A percentile compares a stretch with the other conserved stretches of the same genome.
These are phyloP conservation scores for Eucalyptus sideroxylon DNA, from an alignment of 345 rosid species.

Conservation along the genomic window DNA sequence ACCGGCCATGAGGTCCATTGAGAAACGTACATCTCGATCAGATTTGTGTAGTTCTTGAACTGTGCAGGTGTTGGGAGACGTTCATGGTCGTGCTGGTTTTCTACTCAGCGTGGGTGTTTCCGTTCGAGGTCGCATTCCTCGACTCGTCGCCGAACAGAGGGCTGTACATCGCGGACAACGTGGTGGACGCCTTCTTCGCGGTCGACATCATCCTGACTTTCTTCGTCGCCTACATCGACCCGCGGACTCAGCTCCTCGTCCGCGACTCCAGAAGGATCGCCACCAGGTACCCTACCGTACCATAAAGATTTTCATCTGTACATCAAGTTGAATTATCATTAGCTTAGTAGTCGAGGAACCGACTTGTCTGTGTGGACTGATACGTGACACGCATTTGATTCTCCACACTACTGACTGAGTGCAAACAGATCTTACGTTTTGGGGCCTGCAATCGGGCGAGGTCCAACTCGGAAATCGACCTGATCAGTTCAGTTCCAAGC, in stretches of 20 bases:
- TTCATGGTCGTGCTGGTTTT: constrained; percentile 77
- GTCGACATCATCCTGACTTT: constrained; percentile 72
- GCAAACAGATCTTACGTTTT: neutral
- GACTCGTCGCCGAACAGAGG: constrained; percentile 14
- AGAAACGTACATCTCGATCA: neutral
- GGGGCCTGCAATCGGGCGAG: neutral
- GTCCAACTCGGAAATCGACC: neutral
- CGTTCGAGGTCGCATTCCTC: constrained; percentile 71
- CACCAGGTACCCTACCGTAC: constrained; percentile 29
- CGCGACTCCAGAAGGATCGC: constrained; percentile 49
- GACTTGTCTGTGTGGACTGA: neutral
- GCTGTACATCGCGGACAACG: constrained; percentile 54
- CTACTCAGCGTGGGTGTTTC: constrained; percentile 82
- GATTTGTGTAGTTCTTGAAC: neutral
- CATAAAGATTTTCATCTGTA: neutral
- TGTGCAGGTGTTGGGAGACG: constrained; percentile 70
- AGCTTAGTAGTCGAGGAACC: neutral
- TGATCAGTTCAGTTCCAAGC: neutral
- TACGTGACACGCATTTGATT: neutral
- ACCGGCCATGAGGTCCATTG: neutral
- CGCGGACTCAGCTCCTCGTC: constrained; percentile 62
- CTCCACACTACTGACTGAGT: neutral
- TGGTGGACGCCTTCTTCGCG: constrained; percentile 73
- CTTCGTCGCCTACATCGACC: constrained; percentile 65
- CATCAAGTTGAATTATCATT: neutral